Conservation (phyloP, 495 filamentous ascomycete species). For the Hyaloscypha bicolor region DNA sequence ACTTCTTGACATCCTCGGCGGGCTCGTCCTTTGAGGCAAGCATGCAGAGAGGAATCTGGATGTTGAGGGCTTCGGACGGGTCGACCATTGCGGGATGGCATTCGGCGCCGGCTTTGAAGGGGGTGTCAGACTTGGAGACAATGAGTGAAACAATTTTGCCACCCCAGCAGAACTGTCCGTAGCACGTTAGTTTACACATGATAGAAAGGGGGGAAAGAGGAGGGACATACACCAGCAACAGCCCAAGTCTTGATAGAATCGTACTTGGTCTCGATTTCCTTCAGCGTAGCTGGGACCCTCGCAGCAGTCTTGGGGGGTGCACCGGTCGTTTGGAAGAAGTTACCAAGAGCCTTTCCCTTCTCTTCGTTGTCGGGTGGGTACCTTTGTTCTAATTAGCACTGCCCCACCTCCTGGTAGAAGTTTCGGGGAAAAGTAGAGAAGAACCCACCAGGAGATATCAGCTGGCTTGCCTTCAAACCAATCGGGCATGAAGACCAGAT, state of each 20-base stretch:
- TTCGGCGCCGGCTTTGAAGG: conserved; percentile 70
- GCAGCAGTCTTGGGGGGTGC: conserved; percentile 62
- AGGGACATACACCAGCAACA: conserved; percentile 65
- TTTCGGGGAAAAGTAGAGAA: neutral
- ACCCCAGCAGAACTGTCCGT: conserved; percentile 80
- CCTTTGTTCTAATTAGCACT: conserved; percentile 29
- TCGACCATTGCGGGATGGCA: conserved; percentile 90
- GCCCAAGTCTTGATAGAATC: conserved; percentile 74
- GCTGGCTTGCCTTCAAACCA: conserved; percentile 63
- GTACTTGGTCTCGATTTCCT: conserved; percentile 55
- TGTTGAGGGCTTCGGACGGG: conserved; percentile 66
- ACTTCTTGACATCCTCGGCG: conserved; percentile 67
- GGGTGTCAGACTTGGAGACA: conserved; percentile 57
- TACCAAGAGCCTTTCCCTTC: conserved; percentile 72
- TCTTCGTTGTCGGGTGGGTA: conserved; percentile 82
- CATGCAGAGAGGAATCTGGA: conserved; percentile 65
- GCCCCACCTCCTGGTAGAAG: neutral
- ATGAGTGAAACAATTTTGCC: conserved; percentile 67
- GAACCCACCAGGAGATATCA: conserved; percentile 52
- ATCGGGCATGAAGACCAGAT: conserved; percentile 71
- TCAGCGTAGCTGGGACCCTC: conserved; percentile 64
- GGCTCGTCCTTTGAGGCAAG: conserved; percentile 71
- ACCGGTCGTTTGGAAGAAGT: conserved; percentile 75
- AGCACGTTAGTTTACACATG: neutral
- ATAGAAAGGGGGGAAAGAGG: neutral